These are phyloP conservation scores for Paraleonurus japonicus DNA, from an alignment of 257 asterid genomes.

Conservation along the genomic window DNA sequence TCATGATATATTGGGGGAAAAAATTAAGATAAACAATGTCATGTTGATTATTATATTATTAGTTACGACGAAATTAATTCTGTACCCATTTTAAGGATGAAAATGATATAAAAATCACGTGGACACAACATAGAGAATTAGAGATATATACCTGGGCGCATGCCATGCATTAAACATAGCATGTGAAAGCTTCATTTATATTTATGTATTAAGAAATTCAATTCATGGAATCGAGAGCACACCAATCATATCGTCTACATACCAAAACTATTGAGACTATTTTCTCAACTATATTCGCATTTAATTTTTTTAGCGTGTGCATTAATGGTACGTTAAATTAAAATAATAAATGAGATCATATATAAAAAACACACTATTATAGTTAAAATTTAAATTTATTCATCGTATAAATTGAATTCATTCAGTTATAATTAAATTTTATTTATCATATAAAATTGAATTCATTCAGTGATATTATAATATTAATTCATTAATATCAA, in stretches of 20 bases:
- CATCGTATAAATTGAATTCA: too few relatives aligned
- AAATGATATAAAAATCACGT: slow-evolving; percentile 18
- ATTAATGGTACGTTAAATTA: too few relatives aligned
- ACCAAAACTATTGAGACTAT: not conserved
- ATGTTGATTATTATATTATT: not conserved
- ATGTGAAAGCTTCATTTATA: slow-evolving; percentile 20
- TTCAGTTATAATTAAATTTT: too few relatives aligned
- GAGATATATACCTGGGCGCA: slow-evolving; percentile 11
- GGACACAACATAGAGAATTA: slow-evolving; percentile 17
- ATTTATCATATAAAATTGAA: too few relatives aligned
- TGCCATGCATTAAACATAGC: slow-evolving; percentile 27
- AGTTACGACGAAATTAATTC: not conserved
- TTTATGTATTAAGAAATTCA: not conserved
- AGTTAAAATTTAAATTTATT: too few relatives aligned
- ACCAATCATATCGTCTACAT: not conserved
- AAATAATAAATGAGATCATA: not conserved
- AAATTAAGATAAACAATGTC: not conserved
- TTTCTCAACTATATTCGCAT: not conserved
- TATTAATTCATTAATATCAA: too few relatives aligned
- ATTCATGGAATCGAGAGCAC: not conserved
- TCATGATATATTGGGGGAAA: too few relatives aligned
- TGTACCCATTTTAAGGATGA: slow-evolving; percentile 15
- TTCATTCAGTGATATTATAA: too few relatives aligned
- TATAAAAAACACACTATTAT: too few relatives aligned
- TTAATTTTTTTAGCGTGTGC: not conserved